A percentile compares a stretch with the other conserved stretches of the same genome.
Evolutionary conservation across 225 moss, liverwort and hornwort species (phyloP).

Genomic region (Pleurozium schreberi): DNA sequence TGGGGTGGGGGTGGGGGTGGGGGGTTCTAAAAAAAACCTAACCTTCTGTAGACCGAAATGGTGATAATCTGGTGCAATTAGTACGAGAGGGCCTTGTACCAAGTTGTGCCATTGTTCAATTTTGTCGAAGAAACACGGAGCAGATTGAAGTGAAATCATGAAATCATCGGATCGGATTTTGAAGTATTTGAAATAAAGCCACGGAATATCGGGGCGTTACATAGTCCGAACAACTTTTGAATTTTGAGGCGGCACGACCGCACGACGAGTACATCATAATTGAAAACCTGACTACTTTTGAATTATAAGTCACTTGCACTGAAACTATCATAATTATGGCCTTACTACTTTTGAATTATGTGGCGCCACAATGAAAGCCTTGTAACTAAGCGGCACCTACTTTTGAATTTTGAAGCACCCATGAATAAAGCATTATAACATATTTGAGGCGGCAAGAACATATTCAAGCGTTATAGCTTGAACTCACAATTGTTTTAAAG

Average conservation of each 20-base stretch:
- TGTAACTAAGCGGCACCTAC: no score
- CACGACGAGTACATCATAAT: rapidly evolving
- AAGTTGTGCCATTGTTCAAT: not conserved
- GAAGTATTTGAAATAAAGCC: not conserved
- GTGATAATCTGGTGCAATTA: not conserved
- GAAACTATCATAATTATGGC: not conserved
- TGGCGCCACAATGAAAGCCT: no score
- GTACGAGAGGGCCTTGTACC: not conserved
- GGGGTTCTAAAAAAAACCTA: no score
- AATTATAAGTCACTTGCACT: rapidly evolving
- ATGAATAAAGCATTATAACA: rapidly evolving
- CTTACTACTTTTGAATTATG: not conserved
- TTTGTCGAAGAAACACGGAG: not conserved
- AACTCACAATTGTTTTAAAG: not conserved
- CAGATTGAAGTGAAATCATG: not conserved
- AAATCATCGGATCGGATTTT: not conserved
- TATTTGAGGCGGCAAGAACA: not conserved
- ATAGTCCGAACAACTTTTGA: rapidly evolving
- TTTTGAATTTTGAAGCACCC: not conserved
- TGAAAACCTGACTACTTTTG: not conserved
- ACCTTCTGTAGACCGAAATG: not conserved
- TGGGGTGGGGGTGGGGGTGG: no score
- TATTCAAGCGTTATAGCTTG: not conserved
- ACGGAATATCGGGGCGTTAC: rapidly evolving
- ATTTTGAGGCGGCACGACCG: rapidly evolving